These are phyloP conservation scores for Xylaria sp. DNA, from an alignment of 2,329 filamentous ascomycete species.

Conservation along the genomic window DNA sequence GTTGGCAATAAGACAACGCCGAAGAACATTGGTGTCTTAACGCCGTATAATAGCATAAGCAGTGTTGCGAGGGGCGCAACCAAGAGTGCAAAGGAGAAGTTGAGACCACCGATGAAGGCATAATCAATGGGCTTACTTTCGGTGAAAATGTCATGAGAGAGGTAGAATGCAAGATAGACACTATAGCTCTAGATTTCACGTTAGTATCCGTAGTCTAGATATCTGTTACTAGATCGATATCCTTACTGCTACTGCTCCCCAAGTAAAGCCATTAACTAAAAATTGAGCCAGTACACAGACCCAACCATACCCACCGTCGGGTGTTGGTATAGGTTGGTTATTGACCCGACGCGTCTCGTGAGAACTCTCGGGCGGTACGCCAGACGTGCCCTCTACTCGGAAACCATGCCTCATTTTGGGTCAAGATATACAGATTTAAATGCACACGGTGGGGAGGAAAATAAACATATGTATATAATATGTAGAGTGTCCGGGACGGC, in stretches of 20 bases:
- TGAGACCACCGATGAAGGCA: constrained; percentile 11
- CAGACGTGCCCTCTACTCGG: not conserved
- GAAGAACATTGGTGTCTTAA: constrained; percentile 2
- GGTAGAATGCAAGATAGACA: constrained; percentile 12
- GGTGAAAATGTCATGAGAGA: constrained; percentile 1
- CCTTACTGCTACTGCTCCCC: constrained; percentile 11
- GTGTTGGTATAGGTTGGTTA: not conserved
- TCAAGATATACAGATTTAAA: no score
- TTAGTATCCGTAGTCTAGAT: no score
- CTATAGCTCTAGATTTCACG: constrained; percentile 6
- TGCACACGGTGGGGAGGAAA: no score
- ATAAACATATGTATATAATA: no score
- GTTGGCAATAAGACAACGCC: not conserved
- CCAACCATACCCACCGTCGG: constrained; percentile 15
- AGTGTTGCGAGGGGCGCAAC: constrained; percentile 6
- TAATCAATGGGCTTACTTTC: constrained; percentile 8
- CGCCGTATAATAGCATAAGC: not conserved
- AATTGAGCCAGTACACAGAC: constrained; percentile 10
- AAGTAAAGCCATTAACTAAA: constrained; percentile 18
- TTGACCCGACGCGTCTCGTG: no score
- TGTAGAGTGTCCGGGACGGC: no score
- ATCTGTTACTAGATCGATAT: no score
- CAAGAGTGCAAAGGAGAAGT: constrained; percentile 6
- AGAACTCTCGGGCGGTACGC: not conserved
- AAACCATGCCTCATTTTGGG: not conserved